phyloP scores from a whole-genome alignment of 73 alveolate species.

The Uronychia setigera region DNA sequence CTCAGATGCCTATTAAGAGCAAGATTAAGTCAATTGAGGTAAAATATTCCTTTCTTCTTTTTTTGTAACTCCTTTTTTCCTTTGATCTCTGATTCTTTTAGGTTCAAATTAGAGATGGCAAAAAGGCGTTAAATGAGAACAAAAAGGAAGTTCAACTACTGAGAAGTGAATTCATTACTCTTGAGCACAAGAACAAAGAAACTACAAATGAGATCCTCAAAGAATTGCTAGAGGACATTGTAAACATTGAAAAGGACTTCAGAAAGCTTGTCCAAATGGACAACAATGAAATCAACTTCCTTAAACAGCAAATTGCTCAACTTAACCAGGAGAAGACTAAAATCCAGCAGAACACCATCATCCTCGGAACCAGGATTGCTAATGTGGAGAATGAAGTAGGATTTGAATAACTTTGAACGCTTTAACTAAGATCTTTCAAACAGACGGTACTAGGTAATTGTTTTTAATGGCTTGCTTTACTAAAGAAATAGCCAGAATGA shows the following conservation, averaged over 20 bases:
- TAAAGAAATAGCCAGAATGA: too few species aligned
- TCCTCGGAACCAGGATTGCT: slow-evolving; percentile 59
- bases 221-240: slow-evolving; percentile 72
- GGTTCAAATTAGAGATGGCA: slow-evolving; percentile 51
- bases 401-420: slow-evolving; percentile 45
- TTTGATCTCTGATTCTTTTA: too few species aligned
- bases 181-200: slow-evolving; percentile 68
- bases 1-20: slow-evolving; percentile 52
- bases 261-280: slow-evolving; percentile 67
- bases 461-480: too few species aligned
- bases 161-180: slow-evolving; percentile 66
- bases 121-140: slow-evolving; percentile 47
- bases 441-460: too few species aligned
- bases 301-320: slow-evolving; percentile 61
- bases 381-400: slow-evolving; percentile 72
- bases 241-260: slow-evolving; percentile 72
- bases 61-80: too few species aligned
- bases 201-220: slow-evolving; percentile 67
- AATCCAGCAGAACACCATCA: slow-evolving; percentile 61
- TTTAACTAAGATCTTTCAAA: too few species aligned
- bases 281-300: slow-evolving; percentile 64
- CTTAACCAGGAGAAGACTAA: slow-evolving; percentile 74
- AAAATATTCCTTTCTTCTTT: background rate
- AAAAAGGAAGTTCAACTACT: slow-evolving; percentile 63
- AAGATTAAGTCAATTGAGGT: slow-evolving; percentile 56